These are phyloP conservation scores for Torulaspora quercuum DNA, from an alignment of 805 yeast species.

Conservation along the genomic window DNA sequence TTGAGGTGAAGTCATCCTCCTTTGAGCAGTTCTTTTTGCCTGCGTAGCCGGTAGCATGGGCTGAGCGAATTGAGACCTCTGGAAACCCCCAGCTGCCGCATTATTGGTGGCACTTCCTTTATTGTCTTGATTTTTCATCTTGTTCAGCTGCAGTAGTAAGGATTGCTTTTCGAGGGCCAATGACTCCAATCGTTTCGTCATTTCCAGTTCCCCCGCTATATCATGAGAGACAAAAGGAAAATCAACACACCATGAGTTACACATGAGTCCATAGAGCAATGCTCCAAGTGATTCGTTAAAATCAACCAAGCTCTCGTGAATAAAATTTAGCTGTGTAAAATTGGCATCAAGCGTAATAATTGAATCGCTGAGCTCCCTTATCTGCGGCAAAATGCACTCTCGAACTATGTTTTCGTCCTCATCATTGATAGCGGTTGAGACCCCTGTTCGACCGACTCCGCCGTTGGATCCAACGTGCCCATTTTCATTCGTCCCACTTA, in stretches of 20 bases:
- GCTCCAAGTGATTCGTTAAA: conserved; percentile 80
- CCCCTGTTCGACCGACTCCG: conserved; percentile 10
- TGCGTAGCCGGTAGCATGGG: conserved; percentile 17
- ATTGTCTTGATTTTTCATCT: conserved; percentile 6
- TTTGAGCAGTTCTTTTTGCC: conserved; percentile 6
- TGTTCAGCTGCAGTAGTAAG: conserved; percentile 14
- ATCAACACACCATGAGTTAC: conserved; percentile 87
- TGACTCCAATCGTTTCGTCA: conserved; percentile 19
- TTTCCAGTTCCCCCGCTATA: conserved; percentile 26
- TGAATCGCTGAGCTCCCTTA: conserved; percentile 47
- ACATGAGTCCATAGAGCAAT: conserved; percentile 71
- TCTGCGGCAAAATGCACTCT: conserved; percentile 42
- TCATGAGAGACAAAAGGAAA: conserved; percentile 41
- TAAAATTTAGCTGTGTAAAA: conserved; percentile 51
- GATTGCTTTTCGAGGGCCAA: conserved; percentile 23
- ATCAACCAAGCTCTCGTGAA: conserved; percentile 58
- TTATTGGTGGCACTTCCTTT: not conserved
- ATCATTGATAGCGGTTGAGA: conserved; percentile 9
- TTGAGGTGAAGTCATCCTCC: conserved; percentile 1
- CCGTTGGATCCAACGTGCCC: conserved; percentile 7
- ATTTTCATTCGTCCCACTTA: conserved; percentile 20
- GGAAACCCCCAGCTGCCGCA: not conserved
- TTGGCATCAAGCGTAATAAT: conserved; percentile 55
- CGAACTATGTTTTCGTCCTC: conserved; percentile 24
- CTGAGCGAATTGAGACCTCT: conserved; percentile 8